A percentile compares a stretch with the other conserved stretches of the same genome.
These are phyloP conservation scores for Eimeria tenella DNA, from an alignment of 169 alveolate species.

Conservation along the genomic window DNA sequence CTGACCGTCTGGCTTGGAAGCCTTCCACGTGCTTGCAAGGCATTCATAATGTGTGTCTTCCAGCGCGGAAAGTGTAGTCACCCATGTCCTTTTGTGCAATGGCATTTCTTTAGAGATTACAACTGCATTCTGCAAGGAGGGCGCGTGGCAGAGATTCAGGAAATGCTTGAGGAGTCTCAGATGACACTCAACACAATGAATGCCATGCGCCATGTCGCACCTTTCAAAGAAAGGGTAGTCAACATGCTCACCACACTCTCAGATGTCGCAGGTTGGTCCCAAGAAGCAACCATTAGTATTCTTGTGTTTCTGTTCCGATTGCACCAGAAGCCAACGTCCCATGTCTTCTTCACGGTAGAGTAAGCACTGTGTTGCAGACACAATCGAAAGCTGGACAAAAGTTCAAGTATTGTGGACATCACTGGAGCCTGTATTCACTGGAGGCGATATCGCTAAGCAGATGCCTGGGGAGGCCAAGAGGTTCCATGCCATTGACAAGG, in stretches of 20 bases:
- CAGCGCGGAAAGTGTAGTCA: not conserved
- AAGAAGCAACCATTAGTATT: not conserved
- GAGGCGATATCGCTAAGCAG: constrained; percentile 98
- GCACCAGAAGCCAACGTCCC: not conserved
- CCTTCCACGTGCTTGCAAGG: not conserved
- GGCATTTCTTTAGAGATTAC: constrained; percentile 83
- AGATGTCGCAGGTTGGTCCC: constrained; percentile 88
- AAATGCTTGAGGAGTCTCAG: constrained; percentile 95
- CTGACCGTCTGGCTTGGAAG: not conserved
- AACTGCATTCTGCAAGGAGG: constrained; percentile 93
- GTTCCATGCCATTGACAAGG: constrained; percentile 96
- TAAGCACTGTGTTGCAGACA: constrained; percentile 84
- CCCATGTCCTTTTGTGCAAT: not conserved
- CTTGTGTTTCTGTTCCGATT: no score
- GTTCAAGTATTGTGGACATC: constrained; percentile 98
- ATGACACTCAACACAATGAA: constrained; percentile 93
- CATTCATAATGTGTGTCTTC: not conserved
- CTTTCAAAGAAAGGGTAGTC: constrained; percentile 94
- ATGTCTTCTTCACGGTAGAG: not conserved
- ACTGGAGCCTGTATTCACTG: constrained; percentile 97
- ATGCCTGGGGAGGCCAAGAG: constrained; percentile 97
- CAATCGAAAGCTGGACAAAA: constrained; percentile 97
- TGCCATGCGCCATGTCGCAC: constrained; percentile 95
- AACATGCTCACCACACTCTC: constrained; percentile 91
- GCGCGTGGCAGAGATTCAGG: constrained; percentile 94